phyloP scores from a whole-genome alignment of 179 eudicot species.

The Silene vulgaris region DNA sequence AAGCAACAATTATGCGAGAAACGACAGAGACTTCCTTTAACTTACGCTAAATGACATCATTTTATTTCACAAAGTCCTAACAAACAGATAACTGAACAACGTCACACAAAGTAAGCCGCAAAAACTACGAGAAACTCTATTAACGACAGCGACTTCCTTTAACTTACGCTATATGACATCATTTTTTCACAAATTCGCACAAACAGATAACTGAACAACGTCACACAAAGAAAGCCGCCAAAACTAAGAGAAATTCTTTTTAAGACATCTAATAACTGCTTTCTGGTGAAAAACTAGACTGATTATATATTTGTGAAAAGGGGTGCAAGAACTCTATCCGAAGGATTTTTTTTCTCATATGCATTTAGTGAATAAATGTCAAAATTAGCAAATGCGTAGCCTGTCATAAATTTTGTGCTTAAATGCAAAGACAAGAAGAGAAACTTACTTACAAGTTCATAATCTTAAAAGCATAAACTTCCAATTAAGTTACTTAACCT shows the following conservation, averaged over 20 bases:
- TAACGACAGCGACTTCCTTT: not conserved
- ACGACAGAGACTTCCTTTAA: conserved; percentile 1
- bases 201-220: not conserved
- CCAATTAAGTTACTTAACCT: not conserved
- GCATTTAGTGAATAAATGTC: not conserved
- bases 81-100: not conserved
- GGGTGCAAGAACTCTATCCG: not conserved
- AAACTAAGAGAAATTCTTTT: not conserved
- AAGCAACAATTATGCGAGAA: not conserved
- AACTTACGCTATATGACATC: not conserved
- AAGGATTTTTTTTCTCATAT: not conserved
- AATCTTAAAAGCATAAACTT: conserved; percentile 3
- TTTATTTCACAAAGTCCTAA: not conserved
- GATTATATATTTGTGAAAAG: not conserved
- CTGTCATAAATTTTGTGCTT: not conserved
- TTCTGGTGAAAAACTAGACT: not conserved
- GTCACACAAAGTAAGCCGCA: not conserved
- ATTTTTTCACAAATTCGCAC: not conserved
- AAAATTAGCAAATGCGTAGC: not conserved
- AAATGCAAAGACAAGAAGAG: conserved; percentile 1
- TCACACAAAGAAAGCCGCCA: not conserved
- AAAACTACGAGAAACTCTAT: not conserved
- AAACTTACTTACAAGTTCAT: not conserved
- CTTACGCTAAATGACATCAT: not conserved
- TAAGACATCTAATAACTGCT: not conserved